Conservation (phyloP, 768 basidiomycete genomes). For the Naganishia onofrii region DNA sequence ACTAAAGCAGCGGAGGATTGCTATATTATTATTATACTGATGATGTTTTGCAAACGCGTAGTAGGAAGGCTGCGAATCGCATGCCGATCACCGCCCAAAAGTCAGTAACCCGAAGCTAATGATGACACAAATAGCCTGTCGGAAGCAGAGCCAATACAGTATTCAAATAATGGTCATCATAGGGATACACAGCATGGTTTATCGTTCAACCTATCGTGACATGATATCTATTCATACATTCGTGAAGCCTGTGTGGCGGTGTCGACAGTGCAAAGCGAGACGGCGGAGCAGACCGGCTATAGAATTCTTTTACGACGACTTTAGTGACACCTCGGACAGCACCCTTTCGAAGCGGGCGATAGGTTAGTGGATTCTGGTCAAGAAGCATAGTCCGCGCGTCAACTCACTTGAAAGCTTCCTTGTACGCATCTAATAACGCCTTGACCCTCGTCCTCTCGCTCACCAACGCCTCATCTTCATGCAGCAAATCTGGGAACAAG, state of each 20-base stretch:
- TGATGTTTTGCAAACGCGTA: too few species aligned
- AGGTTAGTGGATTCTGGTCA: neutral
- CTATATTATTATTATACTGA: too few species aligned
- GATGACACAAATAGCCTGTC: neutral
- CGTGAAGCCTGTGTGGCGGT: neutral
- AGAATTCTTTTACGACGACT: constrained; percentile 37
- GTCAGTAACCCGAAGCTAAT: neutral
- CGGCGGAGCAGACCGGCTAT: neutral
- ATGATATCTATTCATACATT: constrained; percentile 20
- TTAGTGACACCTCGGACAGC: constrained; percentile 50
- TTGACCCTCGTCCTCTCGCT: constrained; percentile 91
- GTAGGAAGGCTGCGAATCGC: too few species aligned
- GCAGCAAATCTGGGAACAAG: constrained; percentile 80
- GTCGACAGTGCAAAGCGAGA: neutral
- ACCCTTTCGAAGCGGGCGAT: constrained; percentile 37
- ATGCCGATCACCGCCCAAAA: constrained; percentile 12
- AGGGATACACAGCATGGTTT: constrained; percentile 6
- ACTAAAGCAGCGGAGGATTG: too few species aligned
- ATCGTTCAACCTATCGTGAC: neutral
- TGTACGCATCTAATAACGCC: constrained; percentile 91
- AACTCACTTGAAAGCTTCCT: constrained; percentile 57
- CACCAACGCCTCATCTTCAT: constrained; percentile 92
- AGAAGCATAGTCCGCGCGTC: too few species aligned
- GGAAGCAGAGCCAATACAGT: neutral
- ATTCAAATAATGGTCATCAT: neutral